Evolutionary conservation across 2,329 filamentous ascomycete species (phyloP).

Genomic region (Raffaelea ambrosiae): DNA sequence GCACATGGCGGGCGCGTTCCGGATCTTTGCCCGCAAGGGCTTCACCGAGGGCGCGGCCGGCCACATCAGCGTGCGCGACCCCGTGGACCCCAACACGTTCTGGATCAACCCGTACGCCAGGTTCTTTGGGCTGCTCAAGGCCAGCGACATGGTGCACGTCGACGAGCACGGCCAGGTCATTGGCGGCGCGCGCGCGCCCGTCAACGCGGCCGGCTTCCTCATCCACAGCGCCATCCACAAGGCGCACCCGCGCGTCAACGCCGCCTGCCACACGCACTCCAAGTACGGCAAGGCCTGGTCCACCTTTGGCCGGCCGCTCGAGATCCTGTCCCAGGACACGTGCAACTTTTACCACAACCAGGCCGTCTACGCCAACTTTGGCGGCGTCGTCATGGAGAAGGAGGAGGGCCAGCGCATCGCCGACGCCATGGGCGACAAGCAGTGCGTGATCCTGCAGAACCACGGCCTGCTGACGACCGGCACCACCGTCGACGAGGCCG

Average conservation of each 20-base stretch:
- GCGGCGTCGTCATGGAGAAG: conserved; percentile 47
- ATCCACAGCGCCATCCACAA: conserved; percentile 52
- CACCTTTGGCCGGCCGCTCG: conserved; percentile 43
- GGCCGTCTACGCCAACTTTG: conserved; percentile 49
- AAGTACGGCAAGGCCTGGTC: conserved; percentile 48
- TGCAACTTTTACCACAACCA: conserved; percentile 48
- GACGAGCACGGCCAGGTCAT: conserved; percentile 45
- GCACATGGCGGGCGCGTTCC: conserved; percentile 51
- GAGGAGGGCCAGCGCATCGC: conserved; percentile 49
- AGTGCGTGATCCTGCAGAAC: conserved; percentile 47
- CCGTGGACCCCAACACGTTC: conserved; percentile 44
- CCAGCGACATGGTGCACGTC: conserved; percentile 49
- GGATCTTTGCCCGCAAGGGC: conserved; percentile 50
- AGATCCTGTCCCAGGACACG: conserved; percentile 52
- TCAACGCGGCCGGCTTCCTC: conserved; percentile 50
- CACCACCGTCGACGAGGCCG: conserved; percentile 53
- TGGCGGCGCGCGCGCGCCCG: conserved; percentile 37
- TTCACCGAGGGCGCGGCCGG: conserved; percentile 54
- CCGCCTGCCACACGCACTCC: conserved; percentile 50
- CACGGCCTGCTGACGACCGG: conserved; percentile 55
- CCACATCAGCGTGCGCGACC: conserved; percentile 53
- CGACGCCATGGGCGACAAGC: conserved; percentile 41
- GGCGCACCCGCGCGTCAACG: conserved; percentile 45
- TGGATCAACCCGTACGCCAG: conserved; percentile 54
- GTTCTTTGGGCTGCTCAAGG: conserved; percentile 49